Base-by-base conservation (phyloP, 179 eudicot species). In the Heliamphora pulchella region DNA sequence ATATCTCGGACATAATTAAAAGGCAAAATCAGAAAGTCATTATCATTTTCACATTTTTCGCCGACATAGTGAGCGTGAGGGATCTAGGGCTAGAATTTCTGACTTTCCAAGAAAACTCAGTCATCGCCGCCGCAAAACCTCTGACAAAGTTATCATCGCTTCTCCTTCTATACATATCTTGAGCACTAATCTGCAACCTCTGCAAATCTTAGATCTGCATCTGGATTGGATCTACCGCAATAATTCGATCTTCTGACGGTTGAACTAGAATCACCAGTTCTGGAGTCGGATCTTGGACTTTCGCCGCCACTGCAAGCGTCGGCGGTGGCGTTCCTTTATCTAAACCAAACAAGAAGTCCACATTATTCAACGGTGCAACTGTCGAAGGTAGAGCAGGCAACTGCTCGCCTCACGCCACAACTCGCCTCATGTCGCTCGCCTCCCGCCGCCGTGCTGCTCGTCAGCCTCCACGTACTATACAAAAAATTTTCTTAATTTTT, bases 261-360 rank as follows among this genome's bases (percentile, higher is more conserved):
- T 57, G 83, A 39, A 79, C 53, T 13, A 41, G 76, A 39, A 67
- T n/a, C 11, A 57, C 75, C 11, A 71, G 63, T 5, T 57, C 76
- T 39, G 71, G 74, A 6, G 48, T 51, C 76, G 73, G 84, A 48
- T 61, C 86, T 0, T 10, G 87, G 20, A 84, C 73, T 66, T 68
- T 66, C 62, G 74, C 80, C 58, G 54, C 83, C 31, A 51, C 71
- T 1, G 87, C 77, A 64, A 9, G 58, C 8, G 7, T 10, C 14
- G 78, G 78, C 9, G 61, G 79, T n/a, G 72, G 8, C 20, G 44
- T 58, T 1, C 83, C 83, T 65, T 86, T 88, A 11, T 91, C 94
- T 59, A 86, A 79, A 4, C 94, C 94, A 58, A 91, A 89, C 48
- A 91, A 76, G 68, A 85, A 89, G 78, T 91, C 94, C 3, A 85